Conservation (phyloP, 2,329 filamentous ascomycete genomes). For the Shiraia sp. region DNA sequence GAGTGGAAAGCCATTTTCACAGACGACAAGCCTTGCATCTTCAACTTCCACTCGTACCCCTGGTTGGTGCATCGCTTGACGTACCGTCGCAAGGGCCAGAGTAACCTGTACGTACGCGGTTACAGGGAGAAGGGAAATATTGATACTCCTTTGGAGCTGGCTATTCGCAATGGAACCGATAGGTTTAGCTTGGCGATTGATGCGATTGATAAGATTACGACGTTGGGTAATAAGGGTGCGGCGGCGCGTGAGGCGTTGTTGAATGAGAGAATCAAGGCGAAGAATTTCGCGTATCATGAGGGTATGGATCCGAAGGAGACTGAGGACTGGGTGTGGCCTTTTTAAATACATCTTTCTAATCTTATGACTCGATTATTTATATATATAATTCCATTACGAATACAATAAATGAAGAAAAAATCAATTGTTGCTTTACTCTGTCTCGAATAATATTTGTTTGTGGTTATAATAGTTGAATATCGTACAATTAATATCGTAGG, state of each 20-base stretch:
- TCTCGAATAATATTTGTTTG: too few relatives aligned
- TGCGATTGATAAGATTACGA: slow-evolving; percentile 69
- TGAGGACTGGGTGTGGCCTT: slow-evolving; percentile 69
- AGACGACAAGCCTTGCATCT: slow-evolving; percentile 71
- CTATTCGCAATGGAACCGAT: slow-evolving; percentile 77
- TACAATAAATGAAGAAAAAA: background rate
- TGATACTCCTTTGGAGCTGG: slow-evolving; percentile 77
- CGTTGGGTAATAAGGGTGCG: slow-evolving; percentile 65
- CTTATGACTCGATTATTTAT: too few relatives aligned
- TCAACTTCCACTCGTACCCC: slow-evolving; percentile 85
- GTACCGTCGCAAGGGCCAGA: slow-evolving; percentile 71
- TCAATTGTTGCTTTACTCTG: too few relatives aligned
- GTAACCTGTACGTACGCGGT: slow-evolving; percentile 73
- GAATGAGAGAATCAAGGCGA: slow-evolving; percentile 66
- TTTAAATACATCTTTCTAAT: slow-evolving; percentile 23
- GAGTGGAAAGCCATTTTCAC: slow-evolving; percentile 76
- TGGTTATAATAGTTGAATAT: too few relatives aligned
- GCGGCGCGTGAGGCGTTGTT: slow-evolving; percentile 66
- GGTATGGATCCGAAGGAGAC: slow-evolving; percentile 71
- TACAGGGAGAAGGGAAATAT: slow-evolving; percentile 87
- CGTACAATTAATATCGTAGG: too few relatives aligned
- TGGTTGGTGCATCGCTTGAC: slow-evolving; percentile 78
- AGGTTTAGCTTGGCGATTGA: slow-evolving; percentile 77
- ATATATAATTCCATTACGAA: too few relatives aligned
- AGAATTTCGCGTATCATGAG: slow-evolving; percentile 66